These are phyloP conservation scores for Phaeophleospora eucalypticola DNA, from an alignment of 2,329 filamentous ascomycete species.

Conservation along the genomic window DNA sequence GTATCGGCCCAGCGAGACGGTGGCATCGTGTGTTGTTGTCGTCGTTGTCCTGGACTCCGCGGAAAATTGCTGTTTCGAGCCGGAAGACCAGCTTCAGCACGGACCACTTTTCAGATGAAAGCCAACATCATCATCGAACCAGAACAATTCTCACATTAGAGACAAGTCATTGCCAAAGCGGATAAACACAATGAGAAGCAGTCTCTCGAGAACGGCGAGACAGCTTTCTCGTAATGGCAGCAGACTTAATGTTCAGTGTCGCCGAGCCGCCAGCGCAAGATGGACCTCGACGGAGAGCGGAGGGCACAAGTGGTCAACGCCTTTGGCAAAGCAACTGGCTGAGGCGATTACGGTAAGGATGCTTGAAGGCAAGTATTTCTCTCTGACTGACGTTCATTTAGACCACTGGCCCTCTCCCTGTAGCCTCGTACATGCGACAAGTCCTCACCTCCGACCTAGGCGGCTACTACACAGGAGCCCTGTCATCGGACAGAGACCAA, in stretches of 20 bases:
- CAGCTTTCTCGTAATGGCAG: slow-evolving; percentile 21
- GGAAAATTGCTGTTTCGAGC: background rate
- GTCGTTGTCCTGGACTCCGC: background rate
- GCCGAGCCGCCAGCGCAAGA: slow-evolving; percentile 33
- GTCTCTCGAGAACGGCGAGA: slow-evolving; percentile 22
- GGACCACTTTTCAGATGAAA: background rate
- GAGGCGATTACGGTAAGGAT: slow-evolving; percentile 73
- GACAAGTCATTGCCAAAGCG: too few species aligned
- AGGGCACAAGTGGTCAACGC: slow-evolving; percentile 73
- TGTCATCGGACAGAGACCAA: slow-evolving; percentile 68
- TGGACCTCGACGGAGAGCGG: slow-evolving; percentile 37
- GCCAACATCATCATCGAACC: background rate
- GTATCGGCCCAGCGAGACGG: slow-evolving; percentile 82
- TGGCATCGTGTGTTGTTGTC: slow-evolving; percentile 20
- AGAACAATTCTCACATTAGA: background rate
- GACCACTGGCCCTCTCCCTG: slow-evolving; percentile 83
- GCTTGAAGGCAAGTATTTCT: background rate
- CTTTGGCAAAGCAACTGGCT: slow-evolving; percentile 79
- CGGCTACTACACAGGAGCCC: slow-evolving; percentile 80
- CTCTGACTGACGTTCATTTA: slow-evolving; percentile 32
- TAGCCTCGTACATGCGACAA: slow-evolving; percentile 97
- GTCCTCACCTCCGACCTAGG: slow-evolving; percentile 86
- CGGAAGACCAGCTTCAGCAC: background rate
- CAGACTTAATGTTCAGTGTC: slow-evolving; percentile 6
- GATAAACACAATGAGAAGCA: slow-evolving; percentile 25